These are phyloP conservation scores for Macrophomina tecta DNA, from an alignment of 2,329 filamentous ascomycete species.

Conservation along the genomic window DNA sequence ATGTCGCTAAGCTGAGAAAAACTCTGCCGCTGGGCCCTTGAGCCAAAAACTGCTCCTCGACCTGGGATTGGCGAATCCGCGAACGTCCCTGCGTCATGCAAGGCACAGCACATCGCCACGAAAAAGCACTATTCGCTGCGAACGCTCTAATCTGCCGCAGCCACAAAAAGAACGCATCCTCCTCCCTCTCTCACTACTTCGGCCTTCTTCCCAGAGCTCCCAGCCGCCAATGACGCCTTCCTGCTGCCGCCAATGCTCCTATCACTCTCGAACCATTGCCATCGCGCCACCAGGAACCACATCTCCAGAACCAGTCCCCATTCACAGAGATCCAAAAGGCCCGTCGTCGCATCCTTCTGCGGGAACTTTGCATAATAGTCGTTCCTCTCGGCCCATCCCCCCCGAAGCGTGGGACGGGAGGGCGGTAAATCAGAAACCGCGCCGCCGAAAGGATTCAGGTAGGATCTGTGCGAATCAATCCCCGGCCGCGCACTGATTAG, in stretches of 20 bases:
- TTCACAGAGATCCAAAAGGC: background rate
- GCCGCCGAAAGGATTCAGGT: background rate
- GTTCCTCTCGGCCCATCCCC: background rate
- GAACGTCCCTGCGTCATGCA: slow-evolving; percentile 14
- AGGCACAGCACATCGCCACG: slow-evolving; percentile 4
- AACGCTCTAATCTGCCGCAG: slow-evolving; percentile 11
- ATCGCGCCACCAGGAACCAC: background rate
- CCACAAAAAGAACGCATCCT: background rate
- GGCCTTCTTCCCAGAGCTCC: background rate
- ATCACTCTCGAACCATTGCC: slow-evolving; percentile 5
- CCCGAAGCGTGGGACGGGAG: too few species aligned
- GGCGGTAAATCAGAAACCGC: too few species aligned
- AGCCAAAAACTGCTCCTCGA: background rate
- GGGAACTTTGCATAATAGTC: background rate
- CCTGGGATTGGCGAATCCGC: background rate
- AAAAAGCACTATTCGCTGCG: background rate
- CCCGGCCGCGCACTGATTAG: background rate
- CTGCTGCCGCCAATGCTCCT: background rate
- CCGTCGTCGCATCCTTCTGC: background rate
- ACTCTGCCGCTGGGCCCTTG: background rate
- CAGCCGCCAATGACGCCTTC: slow-evolving; percentile 4
- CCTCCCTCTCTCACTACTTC: background rate
- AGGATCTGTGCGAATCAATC: background rate
- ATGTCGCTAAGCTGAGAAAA: background rate
- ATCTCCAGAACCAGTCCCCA: background rate